Evolutionary conservation across 371 early-diverging fungal species (phyloP).

Genomic region (Mucor saturninus): DNA sequence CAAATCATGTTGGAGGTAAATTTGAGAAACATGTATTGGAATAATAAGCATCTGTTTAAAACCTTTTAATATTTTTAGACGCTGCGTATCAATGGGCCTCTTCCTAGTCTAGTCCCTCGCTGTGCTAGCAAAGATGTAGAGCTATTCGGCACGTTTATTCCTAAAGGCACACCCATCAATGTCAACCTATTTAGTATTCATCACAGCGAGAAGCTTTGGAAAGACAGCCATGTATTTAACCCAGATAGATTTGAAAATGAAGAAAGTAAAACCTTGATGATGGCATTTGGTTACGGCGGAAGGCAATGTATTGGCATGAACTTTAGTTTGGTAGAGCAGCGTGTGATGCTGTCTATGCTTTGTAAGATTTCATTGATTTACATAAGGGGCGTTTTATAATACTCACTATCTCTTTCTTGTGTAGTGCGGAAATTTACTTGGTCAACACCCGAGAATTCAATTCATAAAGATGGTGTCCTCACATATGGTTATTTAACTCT

Average conservation of each 20-base stretch:
- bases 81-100: slow-evolving; percentile 20
- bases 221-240: slow-evolving; percentile 17
- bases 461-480: slow-evolving; percentile 27
- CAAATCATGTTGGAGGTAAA: not conserved
- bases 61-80: slow-evolving; percentile 4
- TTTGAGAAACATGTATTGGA: not conserved
- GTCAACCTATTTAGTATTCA: slow-evolving; percentile 45
- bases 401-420: not conserved
- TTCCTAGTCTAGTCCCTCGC: slow-evolving; percentile 8
- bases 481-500: slow-evolving; percentile 12
- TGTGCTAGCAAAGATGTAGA: slow-evolving; percentile 30
- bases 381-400: not conserved
- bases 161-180: slow-evolving; percentile 43
- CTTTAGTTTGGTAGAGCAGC: slow-evolving; percentile 34
- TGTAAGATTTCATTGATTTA: slow-evolving; percentile 14
- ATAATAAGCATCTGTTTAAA: too few relatives aligned
- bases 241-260: slow-evolving; percentile 20
- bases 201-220: slow-evolving; percentile 24
- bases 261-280: slow-evolving; percentile 1
- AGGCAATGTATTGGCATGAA: slow-evolving; percentile 37
- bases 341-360: slow-evolving; percentile 30
- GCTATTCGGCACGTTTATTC: slow-evolving; percentile 39
- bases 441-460: slow-evolving; percentile 27
- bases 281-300: slow-evolving; percentile 31
- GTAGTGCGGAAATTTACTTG: slow-evolving; percentile 31